Conservation (phyloP, 345 rosid species). For the Hypericum perforatum region DNA sequence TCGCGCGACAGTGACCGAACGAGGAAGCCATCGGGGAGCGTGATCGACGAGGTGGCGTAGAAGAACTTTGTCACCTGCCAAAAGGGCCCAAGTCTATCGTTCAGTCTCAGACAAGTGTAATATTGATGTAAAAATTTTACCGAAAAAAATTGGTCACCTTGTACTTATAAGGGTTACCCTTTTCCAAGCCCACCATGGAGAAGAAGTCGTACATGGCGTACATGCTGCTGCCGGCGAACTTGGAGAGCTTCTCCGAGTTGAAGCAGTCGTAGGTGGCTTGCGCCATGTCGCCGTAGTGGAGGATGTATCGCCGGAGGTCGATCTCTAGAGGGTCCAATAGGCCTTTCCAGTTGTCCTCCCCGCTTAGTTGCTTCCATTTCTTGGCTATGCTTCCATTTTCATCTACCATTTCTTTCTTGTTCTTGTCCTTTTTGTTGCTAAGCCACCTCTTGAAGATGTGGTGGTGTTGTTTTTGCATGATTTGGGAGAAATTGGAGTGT, state of each 20-base stretch:
- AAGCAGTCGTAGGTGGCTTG: constrained; percentile 25
- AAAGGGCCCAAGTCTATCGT: no score
- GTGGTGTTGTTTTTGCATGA: no score
- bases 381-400: constrained; percentile 18
- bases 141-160: constrained; percentile 18
- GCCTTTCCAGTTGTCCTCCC: constrained; percentile 26
- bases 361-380: constrained; percentile 38
- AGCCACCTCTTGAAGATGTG: no score
- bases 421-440: no score
- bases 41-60: constrained; percentile 40
- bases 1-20: constrained; percentile 26
- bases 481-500: no score
- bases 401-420: no score
- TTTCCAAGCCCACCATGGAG: constrained; percentile 5
- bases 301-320: constrained; percentile 35
- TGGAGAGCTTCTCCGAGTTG: constrained; percentile 16
- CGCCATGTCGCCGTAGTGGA: constrained; percentile 40
- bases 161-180: constrained; percentile 21
- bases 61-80: constrained; percentile 20
- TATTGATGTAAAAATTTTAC: no score
- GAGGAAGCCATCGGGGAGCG: constrained; percentile 27
- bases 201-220: constrained; percentile 9
- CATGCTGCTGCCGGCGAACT: constrained; percentile 26
- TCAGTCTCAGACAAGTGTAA: no score
- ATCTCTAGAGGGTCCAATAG: constrained; percentile 34